Conservation (phyloP, 768 basidiomycete species). For the Russula ochroleuca region DNA sequence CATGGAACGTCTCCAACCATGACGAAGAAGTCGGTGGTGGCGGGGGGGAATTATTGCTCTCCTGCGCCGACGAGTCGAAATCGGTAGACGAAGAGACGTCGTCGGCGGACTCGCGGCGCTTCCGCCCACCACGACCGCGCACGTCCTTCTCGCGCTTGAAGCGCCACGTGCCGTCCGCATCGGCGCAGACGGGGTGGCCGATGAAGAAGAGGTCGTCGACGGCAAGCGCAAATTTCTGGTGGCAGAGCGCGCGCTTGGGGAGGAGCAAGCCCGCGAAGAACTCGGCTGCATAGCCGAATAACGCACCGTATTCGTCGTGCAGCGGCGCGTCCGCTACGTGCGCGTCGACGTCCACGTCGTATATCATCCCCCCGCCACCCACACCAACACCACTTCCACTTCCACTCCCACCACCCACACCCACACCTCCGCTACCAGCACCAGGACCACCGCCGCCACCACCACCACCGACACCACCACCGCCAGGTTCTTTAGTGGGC, state of each 20-base stretch:
- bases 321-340: conserved; percentile 20
- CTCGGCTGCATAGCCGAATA: conserved; percentile 78
- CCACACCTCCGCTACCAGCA: neutral
- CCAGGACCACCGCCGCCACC: neutral
- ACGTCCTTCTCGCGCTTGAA: conserved; percentile 64
- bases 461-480: neutral
- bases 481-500: conserved; percentile 42
- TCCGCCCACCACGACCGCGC: conserved; percentile 49
- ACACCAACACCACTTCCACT: neutral
- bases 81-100: conserved; percentile 37
- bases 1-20: conserved; percentile 76
- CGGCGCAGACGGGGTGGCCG: conserved; percentile 88
- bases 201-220: conserved; percentile 91
- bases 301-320: conserved; percentile 53
- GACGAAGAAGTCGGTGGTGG: conserved; percentile 29
- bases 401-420: conserved; percentile 16
- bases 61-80: conserved; percentile 16
- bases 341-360: conserved; percentile 33
- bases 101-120: conserved; percentile 35
- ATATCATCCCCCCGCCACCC: conserved; percentile 22
- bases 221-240: conserved; percentile 90
- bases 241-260: conserved; percentile 74
- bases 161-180: conserved; percentile 67
- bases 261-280: conserved; percentile 79
- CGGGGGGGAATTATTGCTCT: neutral